phyloP scores from a whole-genome alignment of 352 stramenopile genomes.

The Phytophthora rubi region DNA sequence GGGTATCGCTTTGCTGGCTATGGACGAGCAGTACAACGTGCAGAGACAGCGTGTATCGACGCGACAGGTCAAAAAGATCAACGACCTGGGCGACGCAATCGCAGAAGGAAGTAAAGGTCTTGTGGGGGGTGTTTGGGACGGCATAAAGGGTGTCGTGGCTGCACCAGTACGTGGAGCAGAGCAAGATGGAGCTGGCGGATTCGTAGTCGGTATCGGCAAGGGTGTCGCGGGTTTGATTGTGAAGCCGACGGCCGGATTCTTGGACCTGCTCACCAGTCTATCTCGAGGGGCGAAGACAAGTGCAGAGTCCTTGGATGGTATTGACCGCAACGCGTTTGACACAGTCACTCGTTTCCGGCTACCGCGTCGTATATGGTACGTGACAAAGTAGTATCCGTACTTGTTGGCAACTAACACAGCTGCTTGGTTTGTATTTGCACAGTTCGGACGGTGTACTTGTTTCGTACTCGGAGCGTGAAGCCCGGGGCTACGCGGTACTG shows the following conservation, averaged over 20 bases:
- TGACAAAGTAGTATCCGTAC: constrained; percentile 1
- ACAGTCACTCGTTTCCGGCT: constrained; percentile 70
- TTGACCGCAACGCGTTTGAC: constrained; percentile 48
- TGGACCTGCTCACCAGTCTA: constrained; percentile 84
- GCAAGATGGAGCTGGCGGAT: constrained; percentile 75
- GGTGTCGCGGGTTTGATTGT: constrained; percentile 84
- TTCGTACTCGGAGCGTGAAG: constrained; percentile 82
- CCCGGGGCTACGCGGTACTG: constrained; percentile 76
- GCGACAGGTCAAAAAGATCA: constrained; percentile 78
- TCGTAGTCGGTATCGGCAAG: constrained; percentile 87
- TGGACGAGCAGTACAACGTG: constrained; percentile 90
- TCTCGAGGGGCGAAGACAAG: constrained; percentile 85
- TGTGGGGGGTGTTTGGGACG: constrained; percentile 81
- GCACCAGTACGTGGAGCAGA: constrained; percentile 81
- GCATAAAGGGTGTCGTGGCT: constrained; percentile 81
- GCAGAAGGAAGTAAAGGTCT: constrained; percentile 84
- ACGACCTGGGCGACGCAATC: constrained; percentile 80
- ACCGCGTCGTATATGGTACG: constrained; percentile 79
- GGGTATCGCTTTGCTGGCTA: constrained; percentile 82
- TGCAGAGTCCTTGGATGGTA: constrained; percentile 77
- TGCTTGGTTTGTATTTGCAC: constrained; percentile 8
- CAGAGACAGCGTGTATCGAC: constrained; percentile 81
- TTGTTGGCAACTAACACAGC: neutral
- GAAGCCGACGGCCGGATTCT: constrained; percentile 82
- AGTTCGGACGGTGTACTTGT: constrained; percentile 83